A percentile compares a stretch with the other conserved stretches of the same genome.
phyloP scores from a whole-genome alignment of 768 basidiomycete species.

The Trametes sanguinea region DNA sequence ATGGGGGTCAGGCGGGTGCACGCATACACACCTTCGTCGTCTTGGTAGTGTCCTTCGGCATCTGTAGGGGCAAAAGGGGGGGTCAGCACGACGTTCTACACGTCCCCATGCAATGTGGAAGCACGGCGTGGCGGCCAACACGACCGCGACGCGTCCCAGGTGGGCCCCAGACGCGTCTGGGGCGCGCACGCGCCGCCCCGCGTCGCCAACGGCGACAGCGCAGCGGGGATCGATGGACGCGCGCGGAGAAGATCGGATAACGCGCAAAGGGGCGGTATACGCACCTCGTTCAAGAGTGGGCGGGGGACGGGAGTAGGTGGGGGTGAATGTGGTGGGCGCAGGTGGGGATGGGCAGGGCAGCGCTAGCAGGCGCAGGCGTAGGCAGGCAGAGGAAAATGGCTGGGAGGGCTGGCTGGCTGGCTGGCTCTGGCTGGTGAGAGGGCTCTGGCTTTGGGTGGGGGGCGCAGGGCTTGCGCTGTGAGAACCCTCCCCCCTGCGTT shows the following conservation, averaged over 20 bases:
- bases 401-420: constrained; percentile 22
- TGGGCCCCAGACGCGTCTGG: constrained; percentile 24
- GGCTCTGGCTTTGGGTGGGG: constrained; percentile 24
- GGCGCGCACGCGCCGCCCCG: constrained; percentile 24
- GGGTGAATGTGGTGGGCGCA: constrained; percentile 20
- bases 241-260: constrained; percentile 19
- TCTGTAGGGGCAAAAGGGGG: constrained; percentile 45
- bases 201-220: constrained; percentile 23
- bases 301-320: constrained; percentile 11
- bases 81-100: constrained; percentile 42
- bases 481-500: constrained; percentile 15
- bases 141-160: constrained; percentile 21
- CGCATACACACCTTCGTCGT: constrained; percentile 59
- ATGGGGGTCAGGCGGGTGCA: constrained; percentile 9
- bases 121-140: constrained; percentile 5
- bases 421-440: constrained; percentile 25
- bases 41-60: constrained; percentile 79
- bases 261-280: constrained; percentile 4
- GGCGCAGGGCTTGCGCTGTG: constrained; percentile 24
- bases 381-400: constrained; percentile 27
- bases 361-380: constrained; percentile 28
- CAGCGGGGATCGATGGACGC: constrained; percentile 19
- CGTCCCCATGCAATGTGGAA: constrained; percentile 34
- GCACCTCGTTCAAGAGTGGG: constrained; percentile 17
- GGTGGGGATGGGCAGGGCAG: constrained; percentile 21